A percentile compares a stretch with the other conserved stretches of the same genome.
These are phyloP conservation scores for Pulveroboletus sp. DNA, from an alignment of 768 basidiomycete genomes.

Conservation along the genomic window DNA sequence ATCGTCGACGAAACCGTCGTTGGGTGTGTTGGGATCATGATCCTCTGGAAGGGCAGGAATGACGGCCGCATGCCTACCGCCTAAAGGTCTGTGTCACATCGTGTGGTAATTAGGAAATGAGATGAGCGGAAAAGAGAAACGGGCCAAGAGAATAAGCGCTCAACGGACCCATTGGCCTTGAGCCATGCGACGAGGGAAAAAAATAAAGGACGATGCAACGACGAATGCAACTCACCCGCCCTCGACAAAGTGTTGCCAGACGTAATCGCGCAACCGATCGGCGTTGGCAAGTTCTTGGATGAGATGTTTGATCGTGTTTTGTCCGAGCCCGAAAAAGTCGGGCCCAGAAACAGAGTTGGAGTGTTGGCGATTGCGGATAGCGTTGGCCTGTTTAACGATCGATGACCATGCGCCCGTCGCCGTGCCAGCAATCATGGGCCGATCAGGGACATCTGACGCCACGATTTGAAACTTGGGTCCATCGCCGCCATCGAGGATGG, in stretches of 20 bases:
- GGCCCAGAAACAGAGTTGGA: slow-evolving; percentile 87
- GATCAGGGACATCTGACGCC: slow-evolving; percentile 66
- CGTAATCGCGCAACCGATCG: slow-evolving; percentile 71
- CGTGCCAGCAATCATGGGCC: slow-evolving; percentile 78
- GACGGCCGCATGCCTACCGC: slow-evolving; percentile 80
- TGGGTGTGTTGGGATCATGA: slow-evolving; percentile 44
- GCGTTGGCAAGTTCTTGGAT: slow-evolving; percentile 83
- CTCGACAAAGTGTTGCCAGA: slow-evolving; percentile 84
- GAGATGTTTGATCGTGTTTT: slow-evolving; percentile 86
- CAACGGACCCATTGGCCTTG: slow-evolving; percentile 6
- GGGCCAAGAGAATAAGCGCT: slow-evolving; percentile 9
- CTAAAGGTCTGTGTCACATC: slow-evolving; percentile 56
- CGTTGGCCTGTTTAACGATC: slow-evolving; percentile 81
- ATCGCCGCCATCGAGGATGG: slow-evolving; percentile 81
- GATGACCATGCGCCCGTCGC: slow-evolving; percentile 86
- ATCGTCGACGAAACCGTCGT: slow-evolving; percentile 25
- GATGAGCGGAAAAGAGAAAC: slow-evolving; percentile 18
- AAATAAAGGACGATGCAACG: no score
- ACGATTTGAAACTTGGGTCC: slow-evolving; percentile 85
- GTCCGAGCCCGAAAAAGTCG: slow-evolving; percentile 84
- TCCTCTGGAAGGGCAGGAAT: slow-evolving; percentile 80
- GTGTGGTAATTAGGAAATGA: slow-evolving; percentile 31
- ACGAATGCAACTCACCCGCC: slow-evolving; percentile 63
- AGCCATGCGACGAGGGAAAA: slow-evolving; percentile 5
- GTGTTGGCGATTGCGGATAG: slow-evolving; percentile 76